Base-by-base conservation (phyloP, 2,329 filamentous ascomycete genomes). In the Epichloe sp. region DNA sequence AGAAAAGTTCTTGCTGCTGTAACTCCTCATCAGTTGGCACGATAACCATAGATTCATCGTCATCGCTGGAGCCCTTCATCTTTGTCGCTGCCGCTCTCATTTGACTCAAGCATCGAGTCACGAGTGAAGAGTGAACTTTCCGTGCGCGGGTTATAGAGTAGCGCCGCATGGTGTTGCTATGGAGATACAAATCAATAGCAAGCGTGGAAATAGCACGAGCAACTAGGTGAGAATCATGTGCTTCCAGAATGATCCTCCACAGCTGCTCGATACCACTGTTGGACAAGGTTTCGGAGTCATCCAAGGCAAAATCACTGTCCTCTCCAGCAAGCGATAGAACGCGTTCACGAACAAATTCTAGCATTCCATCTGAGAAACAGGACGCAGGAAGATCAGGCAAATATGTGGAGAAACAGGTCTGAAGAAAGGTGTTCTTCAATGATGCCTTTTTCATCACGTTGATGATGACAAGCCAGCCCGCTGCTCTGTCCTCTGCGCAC, bases 211-310 rank as follows among this genome's bases (percentile, higher is more conserved):
- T 88, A 1, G 87, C 85, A 49, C 74, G 69, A 19, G 76, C 74
- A 57, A 87, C 86, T 46, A 94, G 81, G 0, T 74, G 77, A 38
- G 76, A 71, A 38, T 78, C 71, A 5, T 81, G 79, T 2, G 86
- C 81, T 15, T 78, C 82, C 49, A 95, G 70, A 36, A 91, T 80
- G 58, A 95, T 79, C 23, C 81, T 79, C 90, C 90, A 95, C n/a
- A 95, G 71, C 52, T 89, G 77, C 58, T 93, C 85, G 43, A 78
- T 72, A 26, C 69, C 78, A 56, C 66, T 77, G 54, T 71, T 76
- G 56, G 76, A 70, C 31, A 79, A 62, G 11, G 72, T 67, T n/a
- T 72, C 68, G 7, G 74, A 69, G 44, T 78, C 75, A 51, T 78
- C 74, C 21, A 80, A 65, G 19, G 73, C 61, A 47, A 75, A 70